A percentile compares a stretch with the other conserved stretches of the same genome.
These are phyloP conservation scores for Colletotrichum magnum DNA, from an alignment of 2,329 filamentous ascomycete genomes.

Conservation along the genomic window DNA sequence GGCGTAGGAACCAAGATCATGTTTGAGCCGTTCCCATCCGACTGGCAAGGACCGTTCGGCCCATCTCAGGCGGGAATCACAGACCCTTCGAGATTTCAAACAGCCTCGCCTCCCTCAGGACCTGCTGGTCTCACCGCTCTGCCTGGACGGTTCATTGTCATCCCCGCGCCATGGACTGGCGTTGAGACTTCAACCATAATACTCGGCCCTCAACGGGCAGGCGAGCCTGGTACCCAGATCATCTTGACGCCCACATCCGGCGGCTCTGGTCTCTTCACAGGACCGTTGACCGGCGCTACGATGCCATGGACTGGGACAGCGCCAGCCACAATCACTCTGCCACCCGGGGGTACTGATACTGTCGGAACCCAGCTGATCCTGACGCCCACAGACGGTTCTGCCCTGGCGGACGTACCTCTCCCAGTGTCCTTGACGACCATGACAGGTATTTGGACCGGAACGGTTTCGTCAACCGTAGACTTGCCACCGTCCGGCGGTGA, in stretches of 20 bases:
- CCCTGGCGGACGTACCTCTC: too few relatives aligned
- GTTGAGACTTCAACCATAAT: background rate
- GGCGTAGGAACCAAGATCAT: background rate
- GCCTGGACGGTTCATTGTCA: background rate
- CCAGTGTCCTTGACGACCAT: background rate
- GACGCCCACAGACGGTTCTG: too few relatives aligned
- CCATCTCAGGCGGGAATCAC: background rate
- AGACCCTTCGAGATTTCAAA: background rate
- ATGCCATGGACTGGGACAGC: conserved; percentile 4
- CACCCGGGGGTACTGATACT: background rate
- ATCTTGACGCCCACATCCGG: background rate
- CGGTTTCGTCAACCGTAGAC: background rate
- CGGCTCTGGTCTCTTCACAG: background rate
- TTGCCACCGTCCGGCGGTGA: background rate
- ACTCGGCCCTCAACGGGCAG: background rate
- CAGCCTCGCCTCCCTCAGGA: background rate
- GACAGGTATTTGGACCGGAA: conserved; percentile 1
- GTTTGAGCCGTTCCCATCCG: background rate
- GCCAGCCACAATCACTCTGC: background rate
- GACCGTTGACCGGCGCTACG: background rate
- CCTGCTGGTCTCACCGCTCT: background rate
- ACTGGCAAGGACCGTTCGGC: background rate
- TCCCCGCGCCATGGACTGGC: conserved; percentile 15
- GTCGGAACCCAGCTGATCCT: background rate
- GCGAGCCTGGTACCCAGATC: conserved; percentile 1